Conservation (phyloP, 805 yeast species). For the Schwanniomyces sp. region DNA sequence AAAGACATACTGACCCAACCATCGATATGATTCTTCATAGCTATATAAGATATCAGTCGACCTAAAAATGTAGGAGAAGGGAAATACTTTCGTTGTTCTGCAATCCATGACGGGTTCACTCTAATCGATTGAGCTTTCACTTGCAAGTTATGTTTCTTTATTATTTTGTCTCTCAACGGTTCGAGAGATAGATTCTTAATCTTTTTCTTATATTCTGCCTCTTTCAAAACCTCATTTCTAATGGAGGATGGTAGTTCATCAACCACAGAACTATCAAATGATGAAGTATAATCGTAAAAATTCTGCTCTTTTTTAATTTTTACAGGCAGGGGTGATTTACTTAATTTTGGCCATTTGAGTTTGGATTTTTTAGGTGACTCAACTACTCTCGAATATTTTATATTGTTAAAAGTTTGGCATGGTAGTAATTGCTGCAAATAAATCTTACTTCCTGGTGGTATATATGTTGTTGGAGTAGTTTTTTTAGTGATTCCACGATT, state of each 20-base stretch:
- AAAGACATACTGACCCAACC: conserved; percentile 29
- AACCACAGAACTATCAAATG: conserved; percentile 36
- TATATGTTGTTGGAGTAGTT: neutral
- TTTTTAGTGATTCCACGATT: conserved; percentile 36
- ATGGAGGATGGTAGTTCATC: conserved; percentile 40
- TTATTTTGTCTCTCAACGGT: conserved; percentile 27
- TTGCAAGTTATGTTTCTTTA: conserved; percentile 7
- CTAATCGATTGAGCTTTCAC: conserved; percentile 9
- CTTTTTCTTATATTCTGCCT: conserved; percentile 28
- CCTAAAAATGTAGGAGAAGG: conserved; percentile 15
- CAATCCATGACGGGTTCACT: conserved; percentile 22
- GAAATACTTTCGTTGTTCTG: conserved; percentile 12
- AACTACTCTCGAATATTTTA: conserved; percentile 29
- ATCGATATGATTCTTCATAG: conserved; percentile 15
- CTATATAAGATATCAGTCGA: conserved; percentile 6
- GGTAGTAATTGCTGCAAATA: conserved; percentile 41
- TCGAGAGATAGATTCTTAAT: conserved; percentile 22
- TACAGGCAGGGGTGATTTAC: conserved; percentile 14
- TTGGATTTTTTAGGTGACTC: conserved; percentile 28
- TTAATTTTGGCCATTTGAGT: conserved; percentile 7
- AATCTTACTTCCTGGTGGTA: conserved; percentile 15
- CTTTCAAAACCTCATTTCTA: conserved; percentile 35
- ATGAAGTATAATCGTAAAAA: conserved; percentile 19
- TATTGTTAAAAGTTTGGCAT: conserved; percentile 23
- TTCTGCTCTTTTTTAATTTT: conserved; percentile 3